A percentile compares a stretch with the other conserved stretches of the same genome.
Conservation (phyloP, 2,329 filamentous ascomycete species). For the Scedosporium boydii region DNA sequence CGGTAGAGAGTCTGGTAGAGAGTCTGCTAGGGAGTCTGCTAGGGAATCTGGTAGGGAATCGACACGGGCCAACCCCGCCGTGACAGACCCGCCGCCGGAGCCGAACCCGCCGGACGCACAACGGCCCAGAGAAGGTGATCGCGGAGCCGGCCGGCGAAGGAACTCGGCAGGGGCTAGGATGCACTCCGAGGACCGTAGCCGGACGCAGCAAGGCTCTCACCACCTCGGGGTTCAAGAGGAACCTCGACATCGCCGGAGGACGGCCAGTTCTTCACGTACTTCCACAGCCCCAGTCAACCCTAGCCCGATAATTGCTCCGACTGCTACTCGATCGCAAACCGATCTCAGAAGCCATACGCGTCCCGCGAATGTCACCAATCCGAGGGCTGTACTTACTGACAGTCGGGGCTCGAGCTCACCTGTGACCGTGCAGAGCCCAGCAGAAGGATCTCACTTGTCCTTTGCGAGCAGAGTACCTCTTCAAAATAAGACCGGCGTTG, state of each 20-base stretch:
- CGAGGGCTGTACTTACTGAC: slow-evolving; percentile 31
- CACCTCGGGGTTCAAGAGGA: slow-evolving; percentile 38
- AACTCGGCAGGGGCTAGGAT: slow-evolving; percentile 28
- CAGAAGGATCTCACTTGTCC: slow-evolving; percentile 20
- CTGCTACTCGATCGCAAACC: slow-evolving; percentile 52
- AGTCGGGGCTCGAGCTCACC: slow-evolving; percentile 30
- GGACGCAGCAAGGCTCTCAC: slow-evolving; percentile 39
- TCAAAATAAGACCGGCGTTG: neutral
- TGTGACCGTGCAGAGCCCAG: slow-evolving; percentile 17
- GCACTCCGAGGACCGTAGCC: slow-evolving; percentile 36
- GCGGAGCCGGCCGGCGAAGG: slow-evolving; percentile 15
- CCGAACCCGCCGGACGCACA: neutral
- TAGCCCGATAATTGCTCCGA: slow-evolving; percentile 18
- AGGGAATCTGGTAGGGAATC: no score
- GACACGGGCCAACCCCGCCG: neutral
- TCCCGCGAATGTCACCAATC: slow-evolving; percentile 23
- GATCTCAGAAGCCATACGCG: slow-evolving; percentile 45
- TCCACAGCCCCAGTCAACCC: slow-evolving; percentile 37
- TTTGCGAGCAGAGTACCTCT: slow-evolving; percentile 26
- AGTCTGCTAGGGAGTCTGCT: slow-evolving; percentile 5
- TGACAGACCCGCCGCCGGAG: neutral
- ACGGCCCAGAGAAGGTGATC: neutral
- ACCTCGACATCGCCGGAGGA: slow-evolving; percentile 34
- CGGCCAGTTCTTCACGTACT: slow-evolving; percentile 45
- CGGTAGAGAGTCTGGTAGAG: slow-evolving; percentile 15